phyloP scores from a whole-genome alignment of 352 stramenopile species.

The Globisporangium paroecandrum region DNA sequence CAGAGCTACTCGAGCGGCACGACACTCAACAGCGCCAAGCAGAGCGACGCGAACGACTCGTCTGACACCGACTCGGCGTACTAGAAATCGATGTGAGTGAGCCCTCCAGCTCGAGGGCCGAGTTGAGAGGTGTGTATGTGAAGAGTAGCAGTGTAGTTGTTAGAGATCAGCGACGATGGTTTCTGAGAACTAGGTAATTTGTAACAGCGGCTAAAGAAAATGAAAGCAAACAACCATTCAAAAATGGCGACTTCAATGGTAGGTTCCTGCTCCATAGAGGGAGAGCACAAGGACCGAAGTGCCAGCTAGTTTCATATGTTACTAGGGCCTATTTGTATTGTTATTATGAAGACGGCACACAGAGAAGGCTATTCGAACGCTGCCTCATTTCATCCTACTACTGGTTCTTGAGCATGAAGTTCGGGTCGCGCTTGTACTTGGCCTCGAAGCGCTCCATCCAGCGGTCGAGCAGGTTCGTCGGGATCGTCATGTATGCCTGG shows the following conservation, averaged over 20 bases:
- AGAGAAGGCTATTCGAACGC: conserved; percentile 1
- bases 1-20: not conserved
- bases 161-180: not conserved
- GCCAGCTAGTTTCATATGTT: not conserved
- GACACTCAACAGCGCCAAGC: not conserved
- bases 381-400: not conserved
- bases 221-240: not conserved
- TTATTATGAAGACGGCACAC: not conserved
- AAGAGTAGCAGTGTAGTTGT: not conserved
- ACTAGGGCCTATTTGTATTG: not conserved
- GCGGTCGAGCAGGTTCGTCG: conserved; percentile 88
- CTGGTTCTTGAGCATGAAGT: conserved; percentile 89
- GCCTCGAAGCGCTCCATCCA: conserved; percentile 91
- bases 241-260: not conserved
- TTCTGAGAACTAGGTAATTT: not conserved
- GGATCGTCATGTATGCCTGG: conserved; percentile 84
- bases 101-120: too few relatives aligned
- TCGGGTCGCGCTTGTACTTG: conserved; percentile 86
- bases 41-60: not conserved
- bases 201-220: not conserved
- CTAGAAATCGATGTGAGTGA: not conserved
- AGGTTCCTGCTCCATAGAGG: not conserved
- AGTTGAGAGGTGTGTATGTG: not conserved
- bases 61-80: not conserved
- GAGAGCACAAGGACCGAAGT: too few relatives aligned